Conservation (phyloP, 2,329 filamentous ascomycete genomes). For the Coleophoma crateriformis region DNA sequence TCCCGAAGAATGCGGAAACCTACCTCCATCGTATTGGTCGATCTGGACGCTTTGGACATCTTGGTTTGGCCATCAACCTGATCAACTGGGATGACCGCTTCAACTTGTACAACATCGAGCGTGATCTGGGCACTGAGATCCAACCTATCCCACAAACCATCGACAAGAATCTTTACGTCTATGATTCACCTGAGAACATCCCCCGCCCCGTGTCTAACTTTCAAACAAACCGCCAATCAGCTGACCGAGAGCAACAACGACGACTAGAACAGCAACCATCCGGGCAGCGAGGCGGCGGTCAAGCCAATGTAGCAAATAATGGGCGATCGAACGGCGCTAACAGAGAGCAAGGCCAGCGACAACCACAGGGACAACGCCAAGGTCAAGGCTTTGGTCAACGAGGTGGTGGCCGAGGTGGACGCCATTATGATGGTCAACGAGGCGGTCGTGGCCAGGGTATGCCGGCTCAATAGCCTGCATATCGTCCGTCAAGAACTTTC, state of each 20-base stretch:
- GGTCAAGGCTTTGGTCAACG: constrained; percentile 21
- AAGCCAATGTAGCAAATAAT: constrained; percentile 15
- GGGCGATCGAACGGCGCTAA: constrained; percentile 20
- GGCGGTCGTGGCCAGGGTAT: constrained; percentile 24
- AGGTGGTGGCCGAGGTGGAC: constrained; percentile 20
- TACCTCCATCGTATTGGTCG: constrained; percentile 98
- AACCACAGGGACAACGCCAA: constrained; percentile 21
- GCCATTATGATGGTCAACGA: constrained; percentile 21
- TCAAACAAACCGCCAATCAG: constrained; percentile 27
- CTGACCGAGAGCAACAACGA: constrained; percentile 11
- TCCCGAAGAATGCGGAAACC: constrained; percentile 98
- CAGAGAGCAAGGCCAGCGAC: constrained; percentile 19
- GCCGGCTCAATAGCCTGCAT: constrained; percentile 19
- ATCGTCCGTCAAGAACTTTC: constrained; percentile 1
- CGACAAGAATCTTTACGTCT: constrained; percentile 97
- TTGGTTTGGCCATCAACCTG: constrained; percentile 95
- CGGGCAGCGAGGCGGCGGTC: constrained; percentile 15
- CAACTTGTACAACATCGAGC: constrained; percentile 98
- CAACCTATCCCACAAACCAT: constrained; percentile 91
- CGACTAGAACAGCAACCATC: constrained; percentile 15
- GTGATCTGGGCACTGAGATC: constrained; percentile 95
- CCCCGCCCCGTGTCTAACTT: constrained; percentile 67
- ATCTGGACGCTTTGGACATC: constrained; percentile 92
- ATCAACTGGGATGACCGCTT: constrained; percentile 99
- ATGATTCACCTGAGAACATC: constrained; percentile 92